Conservation (phyloP, 495 filamentous ascomycete species). For the Penicillium simplicissimum region DNA sequence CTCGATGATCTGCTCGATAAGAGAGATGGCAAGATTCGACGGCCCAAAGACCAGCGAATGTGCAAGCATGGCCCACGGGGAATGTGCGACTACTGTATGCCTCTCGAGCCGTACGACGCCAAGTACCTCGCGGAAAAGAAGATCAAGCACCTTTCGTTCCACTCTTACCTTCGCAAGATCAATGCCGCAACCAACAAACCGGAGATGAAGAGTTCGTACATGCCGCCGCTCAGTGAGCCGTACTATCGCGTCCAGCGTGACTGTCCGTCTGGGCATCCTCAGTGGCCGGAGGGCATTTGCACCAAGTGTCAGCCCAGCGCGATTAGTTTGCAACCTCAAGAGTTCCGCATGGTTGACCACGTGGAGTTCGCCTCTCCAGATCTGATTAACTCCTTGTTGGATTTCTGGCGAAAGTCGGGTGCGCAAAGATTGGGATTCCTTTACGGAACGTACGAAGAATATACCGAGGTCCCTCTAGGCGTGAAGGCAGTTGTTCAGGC, state of each 20-base stretch:
- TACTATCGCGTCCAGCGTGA: slow-evolving; percentile 86
- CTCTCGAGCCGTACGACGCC: slow-evolving; percentile 87
- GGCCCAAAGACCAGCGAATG: slow-evolving; percentile 77
- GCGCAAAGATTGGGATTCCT: slow-evolving; percentile 85
- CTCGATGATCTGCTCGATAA: slow-evolving; percentile 85
- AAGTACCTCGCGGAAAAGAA: slow-evolving; percentile 90
- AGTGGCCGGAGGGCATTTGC: slow-evolving; percentile 97
- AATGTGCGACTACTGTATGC: slow-evolving; percentile 99
- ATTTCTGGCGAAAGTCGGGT: slow-evolving; percentile 84
- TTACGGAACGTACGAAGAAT: slow-evolving; percentile 89
- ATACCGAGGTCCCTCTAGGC: slow-evolving; percentile 87
- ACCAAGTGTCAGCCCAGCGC: slow-evolving; percentile 98
- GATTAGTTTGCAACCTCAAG: slow-evolving; percentile 90
- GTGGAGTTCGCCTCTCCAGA: slow-evolving; percentile 87
- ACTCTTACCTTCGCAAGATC: slow-evolving; percentile 89
- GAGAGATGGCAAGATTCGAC: slow-evolving; percentile 88
- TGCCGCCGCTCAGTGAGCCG: slow-evolving; percentile 92
- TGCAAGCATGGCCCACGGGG: slow-evolving; percentile 94
- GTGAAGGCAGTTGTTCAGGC: slow-evolving; percentile 97
- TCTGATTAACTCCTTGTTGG: slow-evolving; percentile 81
- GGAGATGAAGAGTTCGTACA: slow-evolving; percentile 87
- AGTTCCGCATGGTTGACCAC: slow-evolving; percentile 98
- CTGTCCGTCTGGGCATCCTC: slow-evolving; percentile 89
- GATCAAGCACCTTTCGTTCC: slow-evolving; percentile 97
- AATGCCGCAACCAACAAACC: slow-evolving; percentile 96